These are phyloP conservation scores for Daedaleopsis sinensis DNA, from an alignment of 768 basidiomycete species.

Conservation along the genomic window DNA sequence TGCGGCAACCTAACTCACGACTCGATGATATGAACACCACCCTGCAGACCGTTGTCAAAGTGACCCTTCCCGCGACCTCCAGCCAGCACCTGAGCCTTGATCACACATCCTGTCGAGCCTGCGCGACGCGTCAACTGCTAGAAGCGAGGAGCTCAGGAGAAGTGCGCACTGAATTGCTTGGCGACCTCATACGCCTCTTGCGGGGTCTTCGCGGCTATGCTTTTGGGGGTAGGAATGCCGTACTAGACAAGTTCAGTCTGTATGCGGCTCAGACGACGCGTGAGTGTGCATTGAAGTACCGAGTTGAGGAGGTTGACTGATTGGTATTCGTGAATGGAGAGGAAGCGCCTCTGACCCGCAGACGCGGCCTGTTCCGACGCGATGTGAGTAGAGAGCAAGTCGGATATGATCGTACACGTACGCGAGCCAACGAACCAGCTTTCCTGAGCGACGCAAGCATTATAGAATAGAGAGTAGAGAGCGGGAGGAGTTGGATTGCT, in stretches of 20 bases:
- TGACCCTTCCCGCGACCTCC: conserved; percentile 98
- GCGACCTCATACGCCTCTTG: conserved; percentile 91
- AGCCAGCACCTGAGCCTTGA: conserved; percentile 98
- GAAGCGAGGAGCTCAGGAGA: background rate
- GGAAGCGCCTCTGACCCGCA: conserved; percentile 85
- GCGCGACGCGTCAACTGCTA: background rate
- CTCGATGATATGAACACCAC: conserved; percentile 94
- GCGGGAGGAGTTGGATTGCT: conserved; percentile 12
- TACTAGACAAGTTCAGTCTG: conserved; percentile 56
- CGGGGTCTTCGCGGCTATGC: conserved; percentile 82
- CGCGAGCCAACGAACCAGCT: conserved; percentile 66
- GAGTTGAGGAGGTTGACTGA: conserved; percentile 94
- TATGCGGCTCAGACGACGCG: background rate
- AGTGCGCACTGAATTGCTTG: conserved; percentile 75
- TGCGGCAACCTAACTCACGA: conserved; percentile 50
- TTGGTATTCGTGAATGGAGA: conserved; percentile 98
- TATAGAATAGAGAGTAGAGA: conserved; percentile 29
- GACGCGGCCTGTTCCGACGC: conserved; percentile 53
- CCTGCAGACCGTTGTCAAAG: conserved; percentile 94
- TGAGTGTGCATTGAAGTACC: conserved; percentile 45
- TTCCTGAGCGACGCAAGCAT: conserved; percentile 75
- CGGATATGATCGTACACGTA: conserved; percentile 35
- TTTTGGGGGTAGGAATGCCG: conserved; percentile 93
- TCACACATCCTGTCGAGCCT: conserved; percentile 84
- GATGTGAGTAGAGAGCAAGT: conserved; percentile 10